Base-by-base conservation (phyloP, 2,329 filamentous ascomycete genomes). In the Exophiala sideris region DNA sequence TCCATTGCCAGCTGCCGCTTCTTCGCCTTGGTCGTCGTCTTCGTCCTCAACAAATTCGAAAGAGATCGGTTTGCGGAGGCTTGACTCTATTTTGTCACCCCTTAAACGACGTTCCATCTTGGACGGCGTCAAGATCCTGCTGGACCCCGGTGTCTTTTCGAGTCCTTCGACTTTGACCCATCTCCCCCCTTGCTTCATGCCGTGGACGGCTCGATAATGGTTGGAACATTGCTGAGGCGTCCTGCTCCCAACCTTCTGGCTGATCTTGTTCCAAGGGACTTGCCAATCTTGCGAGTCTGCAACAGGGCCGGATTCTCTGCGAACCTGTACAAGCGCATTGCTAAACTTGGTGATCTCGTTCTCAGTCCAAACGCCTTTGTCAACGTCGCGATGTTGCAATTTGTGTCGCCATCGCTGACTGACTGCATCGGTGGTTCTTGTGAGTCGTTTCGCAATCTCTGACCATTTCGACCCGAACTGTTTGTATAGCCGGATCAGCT, bases 401-500 rank as follows among this genome's bases (percentile, higher is more conserved):
- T 66, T 67, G 50, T 75, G 73, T 48, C 71, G 70, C 72, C 72
- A 75, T 34, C 72, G 62, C 56, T 74, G 72, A 4, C 68, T 67
- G 16, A 75, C 72, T 54, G 73, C 70, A 50, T 75, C 73, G 20
- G 68, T 65, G 11, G 65, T 71, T 20, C 73, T 66, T 6, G 67
- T 70, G 34, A 75, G 52, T 5, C 69, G 50, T 45, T 65, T 69
- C 21, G 69, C 70, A 47, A 76, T 73, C 1, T 64, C 59, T 3
- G 67, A 64, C 57, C 63, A 75, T 58, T 71, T 72, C 2, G 68
- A 58, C 1, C 71, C 72, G 39, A 71, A 48, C 16, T 64, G 48
- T 5, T 58, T 51, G 41, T 66, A 55, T 6, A 75, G 63, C 4
- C 53, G 44, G 18, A 70, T 59, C 3, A 76, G 67, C 47, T 75